Conservation (phyloP, 192 early-diverging fungal species). For the Fimicolochytrium jonesii region DNA sequence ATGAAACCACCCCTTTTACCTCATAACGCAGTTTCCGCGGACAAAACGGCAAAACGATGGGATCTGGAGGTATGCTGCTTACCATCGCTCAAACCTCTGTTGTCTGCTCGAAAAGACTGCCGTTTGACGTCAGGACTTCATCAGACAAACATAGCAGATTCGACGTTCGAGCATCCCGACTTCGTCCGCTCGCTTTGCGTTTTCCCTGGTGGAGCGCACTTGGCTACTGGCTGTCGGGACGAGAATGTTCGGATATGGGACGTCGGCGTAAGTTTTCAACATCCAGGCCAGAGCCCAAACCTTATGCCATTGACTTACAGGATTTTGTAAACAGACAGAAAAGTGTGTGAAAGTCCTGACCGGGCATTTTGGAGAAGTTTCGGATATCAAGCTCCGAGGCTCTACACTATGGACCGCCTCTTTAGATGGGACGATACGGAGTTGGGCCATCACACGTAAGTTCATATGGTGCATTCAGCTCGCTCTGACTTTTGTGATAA, state of each 20-base stretch:
- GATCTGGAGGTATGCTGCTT: constrained; percentile 69
- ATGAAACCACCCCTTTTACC: too few species aligned
- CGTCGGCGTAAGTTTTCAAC: constrained; percentile 59
- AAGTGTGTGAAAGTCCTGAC: constrained; percentile 70
- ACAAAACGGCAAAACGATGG: constrained; percentile 84
- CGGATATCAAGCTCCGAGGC: constrained; percentile 56
- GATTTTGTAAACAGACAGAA: constrained; percentile 50
- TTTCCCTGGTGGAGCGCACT: constrained; percentile 52
- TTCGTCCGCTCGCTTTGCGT: constrained; percentile 33
- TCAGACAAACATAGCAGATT: constrained; percentile 70
- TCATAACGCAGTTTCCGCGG: constrained; percentile 81
- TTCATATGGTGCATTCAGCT: not conserved
- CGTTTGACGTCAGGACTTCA: too few species aligned
- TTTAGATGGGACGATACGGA: constrained; percentile 80
- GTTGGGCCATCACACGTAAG: constrained; percentile 61
- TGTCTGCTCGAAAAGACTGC: too few species aligned
- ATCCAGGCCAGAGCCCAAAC: too few species aligned
- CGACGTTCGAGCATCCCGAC: constrained; percentile 73
- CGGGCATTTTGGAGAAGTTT: constrained; percentile 89
- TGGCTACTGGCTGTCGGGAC: constrained; percentile 80
- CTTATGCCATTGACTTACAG: not conserved
- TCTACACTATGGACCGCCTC: constrained; percentile 71
- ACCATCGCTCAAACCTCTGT: not conserved
- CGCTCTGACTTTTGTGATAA: not conserved
- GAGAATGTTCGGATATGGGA: constrained; percentile 87